Evolutionary conservation across 108 stramenopile species (phyloP).

Genomic region (Cyclotella cryptica): DNA sequence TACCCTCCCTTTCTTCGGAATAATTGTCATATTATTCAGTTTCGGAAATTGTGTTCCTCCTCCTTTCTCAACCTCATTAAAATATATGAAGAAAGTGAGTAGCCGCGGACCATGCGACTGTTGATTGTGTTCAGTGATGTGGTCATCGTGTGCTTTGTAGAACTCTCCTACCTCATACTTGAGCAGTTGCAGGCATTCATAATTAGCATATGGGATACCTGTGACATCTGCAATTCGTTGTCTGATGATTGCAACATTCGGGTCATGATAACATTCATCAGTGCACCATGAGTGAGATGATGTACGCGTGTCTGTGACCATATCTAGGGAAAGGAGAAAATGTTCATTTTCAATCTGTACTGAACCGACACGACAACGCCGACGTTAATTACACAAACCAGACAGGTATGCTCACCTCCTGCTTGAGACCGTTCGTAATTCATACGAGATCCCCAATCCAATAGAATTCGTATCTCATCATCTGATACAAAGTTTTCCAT

Average conservation of each 20-base stretch:
- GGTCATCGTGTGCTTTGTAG: constrained; percentile 60
- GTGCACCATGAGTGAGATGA: constrained; percentile 65
- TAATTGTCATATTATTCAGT: constrained; percentile 65
- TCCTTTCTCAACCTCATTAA: constrained; percentile 90
- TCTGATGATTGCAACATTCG: constrained; percentile 25
- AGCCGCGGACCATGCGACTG: constrained; percentile 83
- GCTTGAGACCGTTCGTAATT: constrained; percentile 52
- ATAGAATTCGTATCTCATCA: constrained; percentile 54
- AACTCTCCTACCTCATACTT: constrained; percentile 67
- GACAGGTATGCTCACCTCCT: constrained; percentile 8
- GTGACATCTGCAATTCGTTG: constrained; percentile 53
- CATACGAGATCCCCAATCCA: constrained; percentile 49
- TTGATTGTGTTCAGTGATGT: constrained; percentile 51
- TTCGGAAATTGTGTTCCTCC: constrained; percentile 86
- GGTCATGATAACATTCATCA: constrained; percentile 36
- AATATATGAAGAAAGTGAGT: constrained; percentile 85
- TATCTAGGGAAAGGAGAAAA: neutral
- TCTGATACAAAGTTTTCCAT: constrained; percentile 72
- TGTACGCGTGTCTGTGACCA: constrained; percentile 32
- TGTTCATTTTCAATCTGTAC: neutral
- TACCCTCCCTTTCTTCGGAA: constrained; percentile 76
- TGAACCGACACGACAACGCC: neutral
- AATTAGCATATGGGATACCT: constrained; percentile 58
- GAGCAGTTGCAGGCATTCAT: constrained; percentile 75
- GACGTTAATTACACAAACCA: no score